These are phyloP conservation scores for Dactylonectria estremocensis DNA, from an alignment of 2,329 filamentous ascomycete genomes.

Conservation along the genomic window DNA sequence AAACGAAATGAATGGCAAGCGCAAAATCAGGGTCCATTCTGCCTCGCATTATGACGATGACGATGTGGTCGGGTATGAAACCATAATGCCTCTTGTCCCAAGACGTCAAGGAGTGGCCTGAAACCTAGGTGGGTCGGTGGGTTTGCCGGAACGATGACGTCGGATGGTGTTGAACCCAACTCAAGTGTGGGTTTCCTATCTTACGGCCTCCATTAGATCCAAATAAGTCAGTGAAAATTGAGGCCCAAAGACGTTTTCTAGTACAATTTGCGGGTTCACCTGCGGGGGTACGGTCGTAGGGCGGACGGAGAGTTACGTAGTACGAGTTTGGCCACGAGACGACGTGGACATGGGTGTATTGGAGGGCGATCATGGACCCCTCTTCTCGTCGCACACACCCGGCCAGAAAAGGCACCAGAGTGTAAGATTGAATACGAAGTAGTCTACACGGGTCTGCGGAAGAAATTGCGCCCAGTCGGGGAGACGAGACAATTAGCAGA, in stretches of 20 bases:
- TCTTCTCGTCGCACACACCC: neutral
- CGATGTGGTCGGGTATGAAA: neutral
- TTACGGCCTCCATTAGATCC: slow-evolving; percentile 17
- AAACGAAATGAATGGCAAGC: neutral
- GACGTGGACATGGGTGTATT: neutral
- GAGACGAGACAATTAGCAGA: neutral
- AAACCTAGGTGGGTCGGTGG: slow-evolving; percentile 30
- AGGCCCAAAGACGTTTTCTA: neutral
- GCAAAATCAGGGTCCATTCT: slow-evolving; percentile 9
- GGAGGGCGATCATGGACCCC: neutral
- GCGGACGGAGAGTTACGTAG: neutral
- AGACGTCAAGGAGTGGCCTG: slow-evolving; percentile 25
- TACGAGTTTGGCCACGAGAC: neutral
- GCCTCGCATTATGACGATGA: slow-evolving; percentile 2
- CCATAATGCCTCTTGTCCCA: slow-evolving; percentile 17
- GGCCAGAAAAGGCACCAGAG: neutral
- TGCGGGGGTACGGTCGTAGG: neutral
- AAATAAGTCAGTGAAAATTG: neutral
- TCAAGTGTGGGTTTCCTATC: neutral
- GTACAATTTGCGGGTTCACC: neutral
- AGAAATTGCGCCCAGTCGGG: neutral
- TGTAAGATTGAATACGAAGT: neutral
- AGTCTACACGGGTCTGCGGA: neutral
- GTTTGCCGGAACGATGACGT: slow-evolving; percentile 44
- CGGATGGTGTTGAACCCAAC: slow-evolving; percentile 25